These are phyloP conservation scores for Mimosa bimucronata DNA, from an alignment of 306 rosid species.

Conservation along the genomic window DNA sequence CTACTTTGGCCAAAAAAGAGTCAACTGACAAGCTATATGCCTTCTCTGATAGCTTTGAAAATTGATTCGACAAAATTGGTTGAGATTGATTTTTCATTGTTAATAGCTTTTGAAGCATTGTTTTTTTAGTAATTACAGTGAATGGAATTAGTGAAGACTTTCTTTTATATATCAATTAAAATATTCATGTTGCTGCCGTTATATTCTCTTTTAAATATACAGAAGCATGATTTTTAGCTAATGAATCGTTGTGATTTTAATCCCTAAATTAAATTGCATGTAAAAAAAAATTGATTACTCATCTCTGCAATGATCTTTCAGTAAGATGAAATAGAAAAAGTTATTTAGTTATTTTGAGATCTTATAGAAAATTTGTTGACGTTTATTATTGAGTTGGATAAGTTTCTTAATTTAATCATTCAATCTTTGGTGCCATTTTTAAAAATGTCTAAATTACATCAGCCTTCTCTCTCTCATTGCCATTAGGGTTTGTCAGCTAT, in stretches of 20 bases:
- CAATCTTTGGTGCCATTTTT: slow-evolving; percentile 28
- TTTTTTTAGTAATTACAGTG: background rate
- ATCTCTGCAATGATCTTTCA: slow-evolving; percentile 12
- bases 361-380: background rate
- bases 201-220: slow-evolving; percentile 14
- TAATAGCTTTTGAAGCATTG: background rate
- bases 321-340: slow-evolving; percentile 14
- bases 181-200: background rate
- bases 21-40: slow-evolving; percentile 10
- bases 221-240: slow-evolving; percentile 25
- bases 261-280: slow-evolving; percentile 11
- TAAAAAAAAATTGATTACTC: slow-evolving; percentile 1
- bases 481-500: slow-evolving; percentile 67
- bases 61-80: slow-evolving; percentile 26
- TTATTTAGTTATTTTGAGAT: slow-evolving; percentile 29
- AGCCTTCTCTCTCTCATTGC: slow-evolving; percentile 30
- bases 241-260: slow-evolving; percentile 6
- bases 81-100: slow-evolving; percentile 17
- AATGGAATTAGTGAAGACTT: slow-evolving; percentile 9
- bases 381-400: slow-evolving; percentile 12
- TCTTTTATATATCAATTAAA: background rate
- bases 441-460: slow-evolving; percentile 29
- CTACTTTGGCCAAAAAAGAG: background rate
- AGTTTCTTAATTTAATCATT: slow-evolving; percentile 19
- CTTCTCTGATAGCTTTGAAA: slow-evolving; percentile 15